Evolutionary conservation across 768 basidiomycete genomes (phyloP), one percentile per base, ranked within the genome.

Genomic region (Rhizopogon vinicolor): DNA sequence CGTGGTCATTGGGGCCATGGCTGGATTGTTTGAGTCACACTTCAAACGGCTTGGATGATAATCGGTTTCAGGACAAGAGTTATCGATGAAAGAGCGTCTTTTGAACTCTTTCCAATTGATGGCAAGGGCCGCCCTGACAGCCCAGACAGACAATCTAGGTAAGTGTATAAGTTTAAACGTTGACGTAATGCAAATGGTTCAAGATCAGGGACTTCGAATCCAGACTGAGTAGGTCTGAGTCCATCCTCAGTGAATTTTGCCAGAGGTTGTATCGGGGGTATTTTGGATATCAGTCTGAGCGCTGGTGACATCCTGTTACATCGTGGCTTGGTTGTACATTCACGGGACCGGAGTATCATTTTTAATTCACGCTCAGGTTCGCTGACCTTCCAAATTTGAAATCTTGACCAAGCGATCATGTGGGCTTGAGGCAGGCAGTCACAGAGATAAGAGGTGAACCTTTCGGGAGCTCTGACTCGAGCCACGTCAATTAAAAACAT

Each of bases 401-500:
- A 22, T 37, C 19, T 16, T 25, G 33, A 16, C 35, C 35, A 37
- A n/a, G 31, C 19, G 31, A 31, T 31, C 18, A 16, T 53, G 16
- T 22, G 14, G 13, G n/a, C 19, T 54, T 51, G 16, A 35, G 33
- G 53, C 48, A 22, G 33, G 62, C 56, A 59, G 58, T 68, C 64
- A 62, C 56, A 60, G 52, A 13, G 43, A 52, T 5, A 31, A 53
- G 22, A 61, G 37, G 37, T 51, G 52, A 59, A 44, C 35, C 19
- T 13, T 19, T 48, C 46, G 3, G 7, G 13, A 35, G 22, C 22
- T 25, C 42, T 58, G 62, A 44, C 59, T 43, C 41, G 49, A 52
- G 55, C 14, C 12, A 22, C 16, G 43, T 51, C 43, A 45, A 52
- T 60, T 46, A 45, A 56, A 55, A 31, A 67, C 65, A 60, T 58